Evolutionary conservation across 129 eudicot species (phyloP).

Genomic region (Helichrysum umbraculigerum): DNA sequence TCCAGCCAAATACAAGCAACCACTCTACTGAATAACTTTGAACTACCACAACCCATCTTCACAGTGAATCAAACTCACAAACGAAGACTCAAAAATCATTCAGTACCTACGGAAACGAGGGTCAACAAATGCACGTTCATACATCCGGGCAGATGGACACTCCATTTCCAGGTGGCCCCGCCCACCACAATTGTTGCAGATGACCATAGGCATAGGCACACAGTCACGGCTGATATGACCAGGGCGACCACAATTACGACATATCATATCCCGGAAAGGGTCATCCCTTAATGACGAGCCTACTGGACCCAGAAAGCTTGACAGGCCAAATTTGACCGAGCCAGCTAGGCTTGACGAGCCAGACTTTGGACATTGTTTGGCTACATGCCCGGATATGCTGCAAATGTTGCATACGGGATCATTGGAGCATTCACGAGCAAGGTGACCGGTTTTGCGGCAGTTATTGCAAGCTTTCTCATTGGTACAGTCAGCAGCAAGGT

Average conservation of each 20-base stretch:
- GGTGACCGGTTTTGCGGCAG: slow-evolving; percentile 68
- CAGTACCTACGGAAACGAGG: slow-evolving; percentile 33
- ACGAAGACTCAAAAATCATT: neutral
- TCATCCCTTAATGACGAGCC: slow-evolving; percentile 42
- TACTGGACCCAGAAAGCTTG: slow-evolving; percentile 20
- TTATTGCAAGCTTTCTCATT: slow-evolving; percentile 76
- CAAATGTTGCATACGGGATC: slow-evolving; percentile 66
- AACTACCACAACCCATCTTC: slow-evolving; percentile 5
- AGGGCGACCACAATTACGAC: slow-evolving; percentile 56
- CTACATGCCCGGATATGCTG: slow-evolving; percentile 61
- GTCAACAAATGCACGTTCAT: slow-evolving; percentile 34
- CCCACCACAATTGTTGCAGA: slow-evolving; percentile 69
- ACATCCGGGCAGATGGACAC: slow-evolving; percentile 62
- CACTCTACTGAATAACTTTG: slow-evolving; percentile 4
- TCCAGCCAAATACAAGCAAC: slow-evolving; percentile 22
- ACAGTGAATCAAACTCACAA: slow-evolving; percentile 1
- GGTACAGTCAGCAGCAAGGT: slow-evolving; percentile 61
- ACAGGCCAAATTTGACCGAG: slow-evolving; percentile 2
- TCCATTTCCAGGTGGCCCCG: slow-evolving; percentile 61
- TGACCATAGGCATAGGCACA: slow-evolving; percentile 34
- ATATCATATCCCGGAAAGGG: slow-evolving; percentile 58
- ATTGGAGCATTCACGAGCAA: slow-evolving; percentile 59
- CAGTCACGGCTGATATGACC: slow-evolving; percentile 77
- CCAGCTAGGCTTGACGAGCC: slow-evolving; percentile 14
- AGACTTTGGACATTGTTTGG: slow-evolving; percentile 57